phyloP scores from a whole-genome alignment of 129 eudicot species.

The Oenanthe sinensis region DNA sequence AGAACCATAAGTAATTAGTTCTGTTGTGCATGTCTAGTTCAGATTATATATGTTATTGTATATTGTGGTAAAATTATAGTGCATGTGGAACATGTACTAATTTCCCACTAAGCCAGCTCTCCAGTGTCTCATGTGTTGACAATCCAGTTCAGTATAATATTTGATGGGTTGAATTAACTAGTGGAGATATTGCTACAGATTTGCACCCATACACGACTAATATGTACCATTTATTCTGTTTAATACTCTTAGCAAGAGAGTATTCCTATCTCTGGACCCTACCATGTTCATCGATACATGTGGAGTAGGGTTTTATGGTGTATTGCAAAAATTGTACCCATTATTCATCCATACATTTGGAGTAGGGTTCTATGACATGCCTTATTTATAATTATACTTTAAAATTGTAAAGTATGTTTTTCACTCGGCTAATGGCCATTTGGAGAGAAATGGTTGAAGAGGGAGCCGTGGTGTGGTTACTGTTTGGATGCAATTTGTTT shows the following conservation, averaged over 20 bases:
- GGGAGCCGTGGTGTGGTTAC: not conserved
- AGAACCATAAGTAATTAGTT: not conserved
- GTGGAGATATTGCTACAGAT: not conserved
- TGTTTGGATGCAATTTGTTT: not conserved
- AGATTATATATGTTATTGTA: not conserved
- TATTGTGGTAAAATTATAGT: not conserved
- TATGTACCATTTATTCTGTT: not conserved
- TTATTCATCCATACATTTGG: not conserved
- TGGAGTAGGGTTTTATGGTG: not conserved
- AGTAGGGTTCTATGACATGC: not conserved
- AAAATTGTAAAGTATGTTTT: not conserved
- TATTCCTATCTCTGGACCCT: not conserved
- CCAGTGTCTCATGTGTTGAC: not conserved
- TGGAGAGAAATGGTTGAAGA: not conserved
- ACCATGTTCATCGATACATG: not conserved
- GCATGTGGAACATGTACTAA: too few relatives aligned
- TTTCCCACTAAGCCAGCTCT: not conserved
- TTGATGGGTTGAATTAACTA: not conserved
- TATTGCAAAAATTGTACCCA: not conserved
- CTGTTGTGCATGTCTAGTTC: conserved; percentile 1
- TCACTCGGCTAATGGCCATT: not conserved
- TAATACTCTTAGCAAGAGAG: not conserved
- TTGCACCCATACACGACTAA: not conserved
- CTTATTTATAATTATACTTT: not conserved
- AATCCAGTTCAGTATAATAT: not conserved